Evolutionary conservation across 768 basidiomycete species (phyloP).

Genomic region (Tremella yokohamensis): DNA sequence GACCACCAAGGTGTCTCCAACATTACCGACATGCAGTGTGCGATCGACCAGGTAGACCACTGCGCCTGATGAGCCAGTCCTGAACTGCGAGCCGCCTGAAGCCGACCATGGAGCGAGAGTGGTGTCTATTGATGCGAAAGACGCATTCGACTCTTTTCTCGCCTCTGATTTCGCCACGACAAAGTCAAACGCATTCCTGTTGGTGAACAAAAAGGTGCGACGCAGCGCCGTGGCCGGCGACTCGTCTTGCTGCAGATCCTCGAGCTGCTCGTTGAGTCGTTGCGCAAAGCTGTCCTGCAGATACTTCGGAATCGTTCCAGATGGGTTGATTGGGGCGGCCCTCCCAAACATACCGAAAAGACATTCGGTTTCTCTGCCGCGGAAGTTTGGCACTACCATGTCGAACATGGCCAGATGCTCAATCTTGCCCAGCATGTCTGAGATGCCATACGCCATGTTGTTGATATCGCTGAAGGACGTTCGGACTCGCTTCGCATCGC

Average conservation of each 20-base stretch:
- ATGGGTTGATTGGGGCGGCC: conserved; percentile 56
- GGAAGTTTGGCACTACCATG: conserved; percentile 82
- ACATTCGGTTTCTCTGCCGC: conserved; percentile 70
- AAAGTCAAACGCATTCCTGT: conserved; percentile 71
- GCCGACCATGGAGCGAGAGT: conserved; percentile 24
- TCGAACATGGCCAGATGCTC: conserved; percentile 86
- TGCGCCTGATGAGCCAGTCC: conserved; percentile 76
- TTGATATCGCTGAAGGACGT: conserved; percentile 84
- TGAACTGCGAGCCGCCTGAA: conserved; percentile 53
- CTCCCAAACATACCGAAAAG: conserved; percentile 96
- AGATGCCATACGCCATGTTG: conserved; percentile 92
- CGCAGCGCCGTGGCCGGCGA: conserved; percentile 72
- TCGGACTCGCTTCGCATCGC: conserved; percentile 82
- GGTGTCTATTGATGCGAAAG: conserved; percentile 51
- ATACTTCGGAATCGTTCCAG: conserved; percentile 66
- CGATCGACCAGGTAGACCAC: conserved; percentile 77
- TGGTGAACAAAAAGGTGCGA: conserved; percentile 80
- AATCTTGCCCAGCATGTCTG: conserved; percentile 75
- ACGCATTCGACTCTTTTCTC: conserved; percentile 73
- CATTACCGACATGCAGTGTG: conserved; percentile 84
- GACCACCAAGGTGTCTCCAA: conserved; percentile 81
- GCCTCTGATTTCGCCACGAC: conserved; percentile 41
- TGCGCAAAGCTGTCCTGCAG: conserved; percentile 74
- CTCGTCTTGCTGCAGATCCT: conserved; percentile 57
- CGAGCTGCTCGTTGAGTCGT: conserved; percentile 63